Evolutionary conservation across 805 yeast genomes (phyloP), one percentile per base, ranked within the genome.

Genomic region (Kazachstania kunashirensis): DNA sequence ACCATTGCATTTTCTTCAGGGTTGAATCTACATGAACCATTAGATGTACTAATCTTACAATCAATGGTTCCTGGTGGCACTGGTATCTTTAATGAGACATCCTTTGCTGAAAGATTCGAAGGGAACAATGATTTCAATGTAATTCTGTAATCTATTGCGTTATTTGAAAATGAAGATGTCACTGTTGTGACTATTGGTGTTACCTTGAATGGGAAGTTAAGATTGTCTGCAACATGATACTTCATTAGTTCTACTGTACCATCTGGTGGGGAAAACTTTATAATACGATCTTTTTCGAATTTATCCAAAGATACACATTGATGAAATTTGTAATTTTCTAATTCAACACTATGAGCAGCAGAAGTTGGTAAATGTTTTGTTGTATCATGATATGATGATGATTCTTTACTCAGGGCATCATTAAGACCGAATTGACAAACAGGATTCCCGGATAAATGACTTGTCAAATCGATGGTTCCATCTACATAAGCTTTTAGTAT

Each of bases 201-300:
- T 12, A 85, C 68, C 34, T 66, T 65, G 58, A 85, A 82, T 4
- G 96, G 96, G 21, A 83, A 53, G 34, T 72, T 73, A 41, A 82
- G 62, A 44, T 76, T 74, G 30, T 75, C 74, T 1, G 66, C 59
- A 2, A 72, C 69, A 38, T 79, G 65, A 59, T 85, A 86, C 24
- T 74, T 67, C 88, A 86, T 78, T 41, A 86, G 68, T 56, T 84
- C 89, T 53, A 84, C 83, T 35, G 76, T 74, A 0, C 94, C 94
- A 59, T 85, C 95, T 2, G 95, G 95, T 2, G 95, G 95, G 10
- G 77, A 66, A 45, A 86, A 85, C 31, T 70, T 73, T 40, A 86
- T 79, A 17, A 73, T 62, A 28, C 81, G 64, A 18, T 79, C 77
- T 15, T 66, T 53, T 42, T 82, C 85, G 56, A 79, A 84, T 46